phyloP scores from a whole-genome alignment of 2,329 filamentous ascomycete species.

The Diplodia intermedia region DNA sequence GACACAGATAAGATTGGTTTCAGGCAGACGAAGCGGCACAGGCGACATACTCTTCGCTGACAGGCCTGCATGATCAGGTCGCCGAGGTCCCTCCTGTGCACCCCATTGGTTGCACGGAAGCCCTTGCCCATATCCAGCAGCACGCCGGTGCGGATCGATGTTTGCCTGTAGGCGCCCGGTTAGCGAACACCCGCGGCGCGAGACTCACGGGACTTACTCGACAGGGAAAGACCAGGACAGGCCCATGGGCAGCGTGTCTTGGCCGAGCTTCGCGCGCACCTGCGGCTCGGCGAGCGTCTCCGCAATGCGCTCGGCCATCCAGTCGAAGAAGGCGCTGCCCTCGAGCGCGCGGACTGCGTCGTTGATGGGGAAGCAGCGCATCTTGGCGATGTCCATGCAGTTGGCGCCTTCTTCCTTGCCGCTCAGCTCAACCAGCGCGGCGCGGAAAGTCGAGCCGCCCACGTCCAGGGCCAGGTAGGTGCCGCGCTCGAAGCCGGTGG shows the following conservation, averaged over 20 bases:
- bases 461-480: constrained; percentile 69
- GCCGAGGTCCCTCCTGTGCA: constrained; percentile 65
- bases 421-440: constrained; percentile 64
- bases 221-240: constrained; percentile 72
- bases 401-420: constrained; percentile 51
- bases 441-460: constrained; percentile 70
- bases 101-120: constrained; percentile 65
- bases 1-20: constrained; percentile 36
- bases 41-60: constrained; percentile 52
- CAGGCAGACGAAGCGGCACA: constrained; percentile 15
- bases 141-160: constrained; percentile 63
- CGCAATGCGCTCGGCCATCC: constrained; percentile 68
- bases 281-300: constrained; percentile 56
- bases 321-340: constrained; percentile 68
- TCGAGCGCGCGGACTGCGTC: constrained; percentile 61
- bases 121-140: constrained; percentile 71
- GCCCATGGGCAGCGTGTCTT: constrained; percentile 60
- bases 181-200: background rate
- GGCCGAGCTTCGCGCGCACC: constrained; percentile 36
- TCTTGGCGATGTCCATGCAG: constrained; percentile 61
- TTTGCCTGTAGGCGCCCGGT: constrained; percentile 54
- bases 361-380: constrained; percentile 64
- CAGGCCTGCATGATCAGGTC: constrained; percentile 66
- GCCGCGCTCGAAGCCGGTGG: constrained; percentile 64
- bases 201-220: constrained; percentile 51